Base-by-base conservation (phyloP, 1,284 basidiomycete species). In the Leucoagaricus sp. region DNA sequence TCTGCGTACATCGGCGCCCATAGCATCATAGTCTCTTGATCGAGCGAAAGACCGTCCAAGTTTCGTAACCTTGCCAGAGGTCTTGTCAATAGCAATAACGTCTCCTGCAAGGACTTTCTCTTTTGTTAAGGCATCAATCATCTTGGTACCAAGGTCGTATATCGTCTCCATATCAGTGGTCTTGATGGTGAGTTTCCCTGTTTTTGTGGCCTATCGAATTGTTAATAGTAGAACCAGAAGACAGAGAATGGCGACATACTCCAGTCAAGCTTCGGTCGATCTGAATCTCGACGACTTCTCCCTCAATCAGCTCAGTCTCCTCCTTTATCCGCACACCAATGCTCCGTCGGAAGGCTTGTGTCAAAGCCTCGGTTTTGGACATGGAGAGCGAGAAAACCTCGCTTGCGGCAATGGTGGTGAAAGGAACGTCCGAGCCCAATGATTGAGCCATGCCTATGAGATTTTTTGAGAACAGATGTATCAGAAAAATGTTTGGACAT, bases 91-190 rank as follows among this genome's bases (percentile, higher is more conserved):
- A 46, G 92, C 86, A 61, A 99, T 89, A 12, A 99, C 91, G 67
- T 99, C 96, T 28, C 97, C 96, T 0, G 96, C 96, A 2, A 95
- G 83, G 13, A 99, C 92, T 70, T 98, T 99, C 77, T 99, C 96
- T 73, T 96, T 97, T 49, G 94, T 91, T 40, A 99, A 75, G 7
- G 95, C 89, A 67, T 99, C 96, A 60, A 99, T 98, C 97, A 99
- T 99, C 81, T 99, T 99, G 58, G 90, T 95, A 8, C 97, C 97
- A 17, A 99, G 83, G 74, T 99, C 97, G 71, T 99, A 99, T 41
- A 99, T 93, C 13, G 96, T 99, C 78, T 99, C 96, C 96, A 99
- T 99, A 72, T 99, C 96, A 4, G 96, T 98, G 9, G 95, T 98
- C 75, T 99, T 99, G 68, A 99, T 91, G 0, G 96, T 98, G 58